Evolutionary conservation across 2,329 filamentous ascomycete species (phyloP).

Genomic region (Paracoccidioides lutzii): DNA sequence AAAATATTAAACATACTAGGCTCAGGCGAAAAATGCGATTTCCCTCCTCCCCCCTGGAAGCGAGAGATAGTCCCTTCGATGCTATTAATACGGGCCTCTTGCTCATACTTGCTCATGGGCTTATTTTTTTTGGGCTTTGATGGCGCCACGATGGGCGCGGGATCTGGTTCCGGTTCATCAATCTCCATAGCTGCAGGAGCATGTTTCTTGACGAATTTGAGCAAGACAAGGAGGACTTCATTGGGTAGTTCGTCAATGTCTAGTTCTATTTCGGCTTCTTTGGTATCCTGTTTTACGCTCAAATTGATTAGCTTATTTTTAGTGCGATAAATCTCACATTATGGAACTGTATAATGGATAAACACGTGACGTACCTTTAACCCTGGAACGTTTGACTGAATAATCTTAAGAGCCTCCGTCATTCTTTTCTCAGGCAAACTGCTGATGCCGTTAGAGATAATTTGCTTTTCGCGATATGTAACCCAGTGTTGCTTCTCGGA

Average conservation of each 20-base stretch:
- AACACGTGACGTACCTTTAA: slow-evolving; percentile 43
- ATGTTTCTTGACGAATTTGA: slow-evolving; percentile 37
- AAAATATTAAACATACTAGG: slow-evolving; percentile 16
- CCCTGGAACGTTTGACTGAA: slow-evolving; percentile 68
- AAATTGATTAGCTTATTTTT: background rate
- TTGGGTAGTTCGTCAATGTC: slow-evolving; percentile 39
- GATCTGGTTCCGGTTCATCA: slow-evolving; percentile 25
- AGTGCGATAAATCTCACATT: background rate
- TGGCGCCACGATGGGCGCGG: slow-evolving; percentile 22
- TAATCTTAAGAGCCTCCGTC: slow-evolving; percentile 71
- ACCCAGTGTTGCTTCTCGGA: slow-evolving; percentile 51
- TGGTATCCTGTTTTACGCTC: slow-evolving; percentile 23
- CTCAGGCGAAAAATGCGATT: slow-evolving; percentile 25
- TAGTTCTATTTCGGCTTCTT: slow-evolving; percentile 36
- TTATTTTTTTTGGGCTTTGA: slow-evolving; percentile 40
- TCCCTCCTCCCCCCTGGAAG: slow-evolving; percentile 29
- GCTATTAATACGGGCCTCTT: slow-evolving; percentile 38
- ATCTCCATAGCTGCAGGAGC: slow-evolving; percentile 31
- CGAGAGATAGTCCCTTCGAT: slow-evolving; percentile 35
- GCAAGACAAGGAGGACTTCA: slow-evolving; percentile 32
- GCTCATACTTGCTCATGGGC: slow-evolving; percentile 40
- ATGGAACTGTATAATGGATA: background rate
- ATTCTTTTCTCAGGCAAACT: slow-evolving; percentile 68
- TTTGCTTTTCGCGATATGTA: slow-evolving; percentile 71
- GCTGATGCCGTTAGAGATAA: slow-evolving; percentile 76